Percentiles rank a stretch among this genome's conserved stretches.
Conservation (phyloP, 1,284 basidiomycete genomes). For the Pseudozyma tsukubaensis region DNA sequence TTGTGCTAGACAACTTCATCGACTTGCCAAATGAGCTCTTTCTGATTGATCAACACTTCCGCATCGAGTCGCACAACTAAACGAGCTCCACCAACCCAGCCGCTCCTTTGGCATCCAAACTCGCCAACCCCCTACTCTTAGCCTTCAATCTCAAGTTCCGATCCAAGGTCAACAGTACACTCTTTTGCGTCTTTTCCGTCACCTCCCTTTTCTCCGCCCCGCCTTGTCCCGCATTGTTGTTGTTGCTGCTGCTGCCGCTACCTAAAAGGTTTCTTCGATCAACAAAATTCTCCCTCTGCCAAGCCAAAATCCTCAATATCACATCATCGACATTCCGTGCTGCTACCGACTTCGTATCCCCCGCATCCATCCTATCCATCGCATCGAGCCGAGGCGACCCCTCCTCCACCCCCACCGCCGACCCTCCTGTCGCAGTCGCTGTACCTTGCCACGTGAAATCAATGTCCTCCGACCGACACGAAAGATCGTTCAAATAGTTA, state of each 20-base stretch:
- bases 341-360: slow-evolving; percentile 64
- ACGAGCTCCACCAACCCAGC: slow-evolving; percentile 18
- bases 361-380: background rate
- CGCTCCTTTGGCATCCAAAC: slow-evolving; percentile 73
- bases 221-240: background rate
- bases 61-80: too few species aligned
- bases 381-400: slow-evolving; percentile 22
- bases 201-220: background rate
- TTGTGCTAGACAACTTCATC: too few species aligned
- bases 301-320: slow-evolving; percentile 88
- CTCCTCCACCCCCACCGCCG: slow-evolving; percentile 3
- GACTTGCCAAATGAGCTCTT: too few species aligned
- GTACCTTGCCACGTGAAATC: slow-evolving; percentile 73
- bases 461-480: slow-evolving; percentile 85
- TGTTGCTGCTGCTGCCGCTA: slow-evolving; percentile 33
- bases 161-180: slow-evolving; percentile 89
- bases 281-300: slow-evolving; percentile 92
- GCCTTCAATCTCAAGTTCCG: slow-evolving; percentile 75
- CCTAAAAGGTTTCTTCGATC: slow-evolving; percentile 77
- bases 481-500: slow-evolving; percentile 88
- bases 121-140: slow-evolving; percentile 80
- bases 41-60: too few species aligned
- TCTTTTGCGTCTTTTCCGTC: slow-evolving; percentile 76
- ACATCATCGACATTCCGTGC: slow-evolving; percentile 92
- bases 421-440: background rate